Conservation (phyloP, 192 early-diverging fungal genomes). For the Haplosporangium gracile region DNA sequence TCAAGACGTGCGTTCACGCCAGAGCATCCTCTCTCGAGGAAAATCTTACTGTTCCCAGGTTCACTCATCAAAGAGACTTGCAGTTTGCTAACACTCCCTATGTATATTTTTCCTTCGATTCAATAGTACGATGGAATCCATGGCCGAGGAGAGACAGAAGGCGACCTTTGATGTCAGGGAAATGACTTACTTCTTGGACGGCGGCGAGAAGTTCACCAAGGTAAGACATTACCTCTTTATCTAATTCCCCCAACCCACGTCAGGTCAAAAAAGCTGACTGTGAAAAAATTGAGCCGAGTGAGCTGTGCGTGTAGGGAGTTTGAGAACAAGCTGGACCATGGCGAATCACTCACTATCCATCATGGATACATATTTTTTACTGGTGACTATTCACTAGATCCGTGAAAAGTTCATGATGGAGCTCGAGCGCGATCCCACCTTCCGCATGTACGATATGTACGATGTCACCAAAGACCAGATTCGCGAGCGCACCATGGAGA, state of each 20-base stretch:
- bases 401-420: conserved; percentile 85
- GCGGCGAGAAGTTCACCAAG: conserved; percentile 71
- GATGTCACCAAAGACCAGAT: conserved; percentile 82
- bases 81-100: neutral
- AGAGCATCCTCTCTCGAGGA: neutral
- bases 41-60: neutral
- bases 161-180: conserved; percentile 83
- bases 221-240: conserved; percentile 16
- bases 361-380: neutral
- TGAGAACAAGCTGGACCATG: neutral
- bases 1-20: conserved; percentile 34
- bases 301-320: neutral
- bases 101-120: neutral
- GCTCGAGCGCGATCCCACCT: conserved; percentile 86
- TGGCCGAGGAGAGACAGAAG: conserved; percentile 79
- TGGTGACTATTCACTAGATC: conserved; percentile 61
- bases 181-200: conserved; percentile 88
- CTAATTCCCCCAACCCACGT: too few relatives aligned
- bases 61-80: neutral
- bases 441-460: conserved; percentile 83
- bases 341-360: neutral
- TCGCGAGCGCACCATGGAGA: conserved; percentile 88
- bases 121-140: conserved; percentile 45
- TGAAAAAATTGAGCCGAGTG: conserved; percentile 4
- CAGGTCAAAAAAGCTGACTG: neutral